phyloP scores from a whole-genome alignment of 805 yeast genomes.

The Starmerella sp. region DNA sequence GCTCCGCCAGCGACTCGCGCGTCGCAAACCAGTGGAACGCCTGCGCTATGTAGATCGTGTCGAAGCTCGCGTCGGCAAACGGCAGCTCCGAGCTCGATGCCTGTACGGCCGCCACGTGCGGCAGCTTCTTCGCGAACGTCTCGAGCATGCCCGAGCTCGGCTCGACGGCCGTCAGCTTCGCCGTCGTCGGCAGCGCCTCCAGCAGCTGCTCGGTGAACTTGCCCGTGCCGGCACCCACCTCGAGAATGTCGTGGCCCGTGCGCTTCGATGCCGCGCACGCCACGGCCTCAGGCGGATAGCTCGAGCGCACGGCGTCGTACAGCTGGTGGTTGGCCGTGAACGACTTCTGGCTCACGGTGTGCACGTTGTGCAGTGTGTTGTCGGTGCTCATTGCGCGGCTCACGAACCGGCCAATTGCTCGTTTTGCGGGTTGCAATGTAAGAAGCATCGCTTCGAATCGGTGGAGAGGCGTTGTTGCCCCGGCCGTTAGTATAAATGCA shows the following conservation, averaged over 20 bases:
- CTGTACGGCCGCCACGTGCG: constrained; percentile 30
- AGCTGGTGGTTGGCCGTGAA: constrained; percentile 42
- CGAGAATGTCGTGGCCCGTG: constrained; percentile 31
- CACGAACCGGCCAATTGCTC: not conserved
- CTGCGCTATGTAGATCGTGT: constrained; percentile 45
- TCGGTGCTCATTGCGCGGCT: not conserved
- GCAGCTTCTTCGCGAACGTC: constrained; percentile 38
- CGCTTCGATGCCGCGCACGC: constrained; percentile 32
- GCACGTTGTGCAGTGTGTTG: constrained; percentile 4
- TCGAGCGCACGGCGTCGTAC: constrained; percentile 45
- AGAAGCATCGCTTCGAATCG: too few species aligned
- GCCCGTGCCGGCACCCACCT: constrained; percentile 55
- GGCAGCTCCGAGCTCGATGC: constrained; percentile 43
- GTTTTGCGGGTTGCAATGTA: not conserved
- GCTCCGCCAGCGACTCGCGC: constrained; percentile 37
- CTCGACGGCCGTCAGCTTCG: constrained; percentile 38
- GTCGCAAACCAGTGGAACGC: constrained; percentile 63
- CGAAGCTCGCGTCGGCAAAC: constrained; percentile 34
- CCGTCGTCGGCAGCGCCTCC: constrained; percentile 31
- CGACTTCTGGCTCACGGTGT: constrained; percentile 37
- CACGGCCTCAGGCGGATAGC: constrained; percentile 36
- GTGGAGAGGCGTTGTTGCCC: too few species aligned
- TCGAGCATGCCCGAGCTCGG: constrained; percentile 49
- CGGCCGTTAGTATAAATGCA: not conserved
- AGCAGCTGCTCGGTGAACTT: constrained; percentile 43